phyloP scores from a whole-genome alignment of 306 rosid genomes.

The Rosa lucieae region DNA sequence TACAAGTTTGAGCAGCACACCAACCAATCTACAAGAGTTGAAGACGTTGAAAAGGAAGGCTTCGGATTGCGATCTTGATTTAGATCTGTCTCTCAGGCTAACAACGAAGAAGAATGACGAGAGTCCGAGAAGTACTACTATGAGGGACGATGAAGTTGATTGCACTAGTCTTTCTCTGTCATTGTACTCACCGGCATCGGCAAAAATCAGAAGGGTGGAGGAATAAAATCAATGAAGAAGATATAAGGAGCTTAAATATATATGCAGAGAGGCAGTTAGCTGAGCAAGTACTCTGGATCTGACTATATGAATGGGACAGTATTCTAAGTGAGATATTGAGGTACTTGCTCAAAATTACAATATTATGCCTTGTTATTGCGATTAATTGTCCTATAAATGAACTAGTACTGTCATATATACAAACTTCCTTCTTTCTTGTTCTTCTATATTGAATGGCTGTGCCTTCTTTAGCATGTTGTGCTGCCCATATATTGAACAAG shows the following conservation, averaged over 20 bases:
- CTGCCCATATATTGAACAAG: background rate
- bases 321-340: conserved; percentile 85
- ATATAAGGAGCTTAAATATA: conserved; percentile 4
- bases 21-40: conserved; percentile 22
- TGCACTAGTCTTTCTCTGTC: conserved; percentile 56
- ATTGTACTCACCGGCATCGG: conserved; percentile 48
- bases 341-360: conserved; percentile 44
- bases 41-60: conserved; percentile 59
- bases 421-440: background rate
- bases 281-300: conserved; percentile 71
- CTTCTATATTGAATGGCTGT: background rate
- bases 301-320: conserved; percentile 66
- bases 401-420: background rate
- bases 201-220: conserved; percentile 40
- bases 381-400: background rate
- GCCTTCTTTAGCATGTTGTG: conserved; percentile 22
- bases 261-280: conserved; percentile 17
- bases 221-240: conserved; percentile 17
- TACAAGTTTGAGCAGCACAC: conserved; percentile 13
- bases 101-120: conserved; percentile 36
- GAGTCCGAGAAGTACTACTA: conserved; percentile 15
- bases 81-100: conserved; percentile 70
- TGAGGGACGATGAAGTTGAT: conserved; percentile 38
- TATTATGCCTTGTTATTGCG: background rate
- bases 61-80: conserved; percentile 46